Conservation (phyloP, 1,284 basidiomycete species). For the Sporisorium sorghi region DNA sequence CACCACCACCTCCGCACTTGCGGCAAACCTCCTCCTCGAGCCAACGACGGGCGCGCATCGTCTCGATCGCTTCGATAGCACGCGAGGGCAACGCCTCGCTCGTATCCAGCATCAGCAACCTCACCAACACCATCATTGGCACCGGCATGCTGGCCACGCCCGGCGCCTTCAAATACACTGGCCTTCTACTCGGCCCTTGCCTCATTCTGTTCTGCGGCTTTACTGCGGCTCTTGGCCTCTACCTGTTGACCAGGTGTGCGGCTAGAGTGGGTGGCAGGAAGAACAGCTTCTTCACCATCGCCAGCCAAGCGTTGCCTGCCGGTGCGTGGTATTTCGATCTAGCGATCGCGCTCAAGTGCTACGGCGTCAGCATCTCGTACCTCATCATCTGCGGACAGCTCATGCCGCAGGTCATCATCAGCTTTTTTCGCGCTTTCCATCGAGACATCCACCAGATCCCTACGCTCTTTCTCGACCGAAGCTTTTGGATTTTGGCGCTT, state of each 20-base stretch:
- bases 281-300: conserved; percentile 59
- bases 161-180: conserved; percentile 70
- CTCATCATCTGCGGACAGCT: conserved; percentile 72
- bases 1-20: conserved; percentile 8
- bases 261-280: conserved; percentile 74
- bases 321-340: conserved; percentile 88
- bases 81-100: conserved; percentile 43
- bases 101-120: conserved; percentile 65
- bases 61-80: conserved; percentile 42
- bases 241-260: conserved; percentile 88
- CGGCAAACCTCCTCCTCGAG: conserved; percentile 3
- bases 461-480: conserved; percentile 75
- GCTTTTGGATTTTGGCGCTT: conserved; percentile 83
- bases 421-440: conserved; percentile 73
- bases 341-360: conserved; percentile 82
- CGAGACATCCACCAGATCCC: conserved; percentile 53
- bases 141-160: conserved; percentile 69
- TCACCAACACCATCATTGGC: conserved; percentile 69
- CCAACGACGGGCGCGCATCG: conserved; percentile 15
- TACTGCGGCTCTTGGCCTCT: conserved; percentile 86
- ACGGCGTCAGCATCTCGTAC: conserved; percentile 90
- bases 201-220: conserved; percentile 87
- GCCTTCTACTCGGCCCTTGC: conserved; percentile 78
- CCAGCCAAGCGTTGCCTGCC: conserved; percentile 72
- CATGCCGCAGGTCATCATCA: conserved; percentile 90